Evolutionary conservation across 768 basidiomycete species (phyloP).

Genomic region (Roridomyces roridus): DNA sequence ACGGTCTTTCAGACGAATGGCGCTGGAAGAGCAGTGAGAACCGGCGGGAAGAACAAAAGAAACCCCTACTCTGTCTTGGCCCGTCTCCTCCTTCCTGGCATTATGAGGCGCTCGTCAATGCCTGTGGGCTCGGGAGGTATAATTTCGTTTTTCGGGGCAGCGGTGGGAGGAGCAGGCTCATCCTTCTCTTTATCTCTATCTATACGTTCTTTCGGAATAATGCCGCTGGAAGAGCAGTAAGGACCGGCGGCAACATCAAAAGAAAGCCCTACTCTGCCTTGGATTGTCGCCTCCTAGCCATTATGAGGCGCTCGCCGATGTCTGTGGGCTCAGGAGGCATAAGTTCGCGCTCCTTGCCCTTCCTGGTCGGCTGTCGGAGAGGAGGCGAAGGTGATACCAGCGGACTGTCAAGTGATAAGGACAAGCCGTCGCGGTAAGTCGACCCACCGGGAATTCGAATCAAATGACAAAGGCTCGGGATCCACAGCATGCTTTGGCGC

Average conservation of each 20-base stretch:
- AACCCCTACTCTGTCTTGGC: constrained; percentile 59
- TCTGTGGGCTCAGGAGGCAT: constrained; percentile 47
- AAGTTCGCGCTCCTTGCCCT: constrained; percentile 49
- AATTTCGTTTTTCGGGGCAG: constrained; percentile 44
- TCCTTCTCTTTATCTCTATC: constrained; percentile 45
- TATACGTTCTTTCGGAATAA: constrained; percentile 51
- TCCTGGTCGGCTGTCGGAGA: constrained; percentile 38
- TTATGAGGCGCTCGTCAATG: too few species aligned
- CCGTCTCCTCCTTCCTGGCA: too few species aligned
- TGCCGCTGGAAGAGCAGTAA: constrained; percentile 40
- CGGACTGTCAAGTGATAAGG: too few species aligned
- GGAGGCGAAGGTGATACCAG: too few species aligned
- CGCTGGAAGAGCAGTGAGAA: constrained; percentile 37
- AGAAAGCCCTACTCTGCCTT: constrained; percentile 56
- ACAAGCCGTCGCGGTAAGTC: too few species aligned
- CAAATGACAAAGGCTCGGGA: constrained; percentile 16
- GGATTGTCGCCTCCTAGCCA: constrained; percentile 59
- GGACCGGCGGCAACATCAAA: constrained; percentile 3
- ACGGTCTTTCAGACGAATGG: constrained; percentile 52
- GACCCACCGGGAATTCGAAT: too few species aligned
- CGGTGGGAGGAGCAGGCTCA: constrained; percentile 31
- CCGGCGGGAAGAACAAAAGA: constrained; percentile 1
- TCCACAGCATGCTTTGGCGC: constrained; percentile 37
- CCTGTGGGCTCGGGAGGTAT: too few species aligned
- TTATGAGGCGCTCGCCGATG: constrained; percentile 65